Base-by-base conservation (phyloP, 768 basidiomycete species). In the Rhizopogon sp. region DNA sequence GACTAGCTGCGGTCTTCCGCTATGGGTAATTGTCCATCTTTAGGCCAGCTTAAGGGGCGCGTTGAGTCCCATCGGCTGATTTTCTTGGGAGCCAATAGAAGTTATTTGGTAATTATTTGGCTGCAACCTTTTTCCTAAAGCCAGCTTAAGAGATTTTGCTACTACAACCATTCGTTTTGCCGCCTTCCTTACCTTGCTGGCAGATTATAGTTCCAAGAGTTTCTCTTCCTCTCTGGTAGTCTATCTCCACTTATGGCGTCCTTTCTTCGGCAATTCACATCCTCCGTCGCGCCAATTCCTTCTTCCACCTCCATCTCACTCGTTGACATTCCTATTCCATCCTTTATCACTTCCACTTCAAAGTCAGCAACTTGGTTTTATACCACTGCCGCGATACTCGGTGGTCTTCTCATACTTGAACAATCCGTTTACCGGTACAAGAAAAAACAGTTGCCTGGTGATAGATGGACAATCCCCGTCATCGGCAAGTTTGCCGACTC, bases 401-500 rank as follows among this genome's bases (percentile, higher is more conserved):
- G 82, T 50, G 76, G 87, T 11, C 81, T 99, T 41, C 84, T 99
- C 49, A 74, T 83, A 44, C 77, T 96, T 52, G 96, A 99, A 66
- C 94, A 97, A 74, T 76, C 81, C 33, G 81, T 94, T 17, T 99
- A 96, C 71, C 78, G 96, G 37, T 80, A 79, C 66, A 95, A 97
- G 75, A 98, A 98, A 66, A 81, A 79, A 17, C 82, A 88, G 62
- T 80, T 98, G 6, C 94, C 96, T 0, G 96, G 96, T 6, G 83
- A 79, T 44, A 77, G 70, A 66, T 98, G 93, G 94, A 97, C 93
- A 11, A 94, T 97, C 59, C 97, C 97, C n/a, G 64, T 99, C 64
- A 98, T 99, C 54, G 97, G 97, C 55, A 94, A 94, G 71, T 97
- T 98, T 63, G 85, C 88, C 5, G 93, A 98, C 66, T 95, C 92